phyloP scores from a whole-genome alignment of 164 flowering plant species.

The Pachysandra terminalis region DNA sequence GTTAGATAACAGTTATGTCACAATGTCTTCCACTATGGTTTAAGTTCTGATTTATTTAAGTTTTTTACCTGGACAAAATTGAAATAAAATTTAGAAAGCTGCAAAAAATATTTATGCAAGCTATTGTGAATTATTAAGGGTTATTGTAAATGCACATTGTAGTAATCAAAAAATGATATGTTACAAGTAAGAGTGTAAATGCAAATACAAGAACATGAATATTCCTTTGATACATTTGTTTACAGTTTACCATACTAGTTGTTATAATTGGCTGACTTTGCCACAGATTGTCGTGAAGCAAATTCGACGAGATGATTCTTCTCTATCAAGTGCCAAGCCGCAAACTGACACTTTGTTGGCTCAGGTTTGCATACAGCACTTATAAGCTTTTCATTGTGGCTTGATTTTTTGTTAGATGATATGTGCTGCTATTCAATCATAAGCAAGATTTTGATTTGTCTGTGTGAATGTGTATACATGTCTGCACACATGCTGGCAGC shows the following conservation, averaged over 20 bases:
- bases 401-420: background rate
- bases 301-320: conserved; percentile 43
- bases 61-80: background rate
- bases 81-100: background rate
- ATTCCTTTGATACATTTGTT: background rate
- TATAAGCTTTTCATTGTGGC: background rate
- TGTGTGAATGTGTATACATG: background rate
- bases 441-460: too few relatives aligned
- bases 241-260: background rate
- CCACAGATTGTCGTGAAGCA: conserved; percentile 58
- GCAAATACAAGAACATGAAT: too few relatives aligned
- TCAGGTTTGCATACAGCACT: conserved; percentile 49
- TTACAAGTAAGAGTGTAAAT: too few relatives aligned
- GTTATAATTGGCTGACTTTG: conserved; percentile 3
- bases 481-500: background rate
- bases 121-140: background rate
- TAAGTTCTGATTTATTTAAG: background rate
- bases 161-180: too few relatives aligned
- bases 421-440: too few relatives aligned
- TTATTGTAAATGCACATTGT: too few relatives aligned
- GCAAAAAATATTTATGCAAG: background rate
- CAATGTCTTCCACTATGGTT: background rate
- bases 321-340: conserved; percentile 44
- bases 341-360: conserved; percentile 62
- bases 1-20: background rate